These are phyloP conservation scores for Beta vulgaris DNA, from an alignment of 148 eudicot species.

Conservation along the genomic window DNA sequence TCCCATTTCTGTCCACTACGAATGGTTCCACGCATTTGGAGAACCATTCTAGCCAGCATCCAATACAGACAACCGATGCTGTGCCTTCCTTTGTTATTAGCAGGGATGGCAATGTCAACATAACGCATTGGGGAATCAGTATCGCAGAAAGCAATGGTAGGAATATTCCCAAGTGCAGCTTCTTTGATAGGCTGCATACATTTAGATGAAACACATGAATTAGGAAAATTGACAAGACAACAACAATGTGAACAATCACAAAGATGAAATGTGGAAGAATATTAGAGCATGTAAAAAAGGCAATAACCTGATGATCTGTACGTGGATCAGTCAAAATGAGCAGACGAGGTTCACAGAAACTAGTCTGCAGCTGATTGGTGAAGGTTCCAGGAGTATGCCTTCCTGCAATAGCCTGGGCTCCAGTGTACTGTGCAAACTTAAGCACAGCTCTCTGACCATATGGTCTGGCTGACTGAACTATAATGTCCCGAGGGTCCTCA, in stretches of 20 bases:
- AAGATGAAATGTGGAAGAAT: not conserved
- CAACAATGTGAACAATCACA: too few species aligned
- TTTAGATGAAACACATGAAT: not conserved
- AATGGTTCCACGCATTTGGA: constrained; percentile 63
- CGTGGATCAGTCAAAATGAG: constrained; percentile 67
- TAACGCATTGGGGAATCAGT: constrained; percentile 65
- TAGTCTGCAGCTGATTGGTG: constrained; percentile 69
- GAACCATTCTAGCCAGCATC: constrained; percentile 68
- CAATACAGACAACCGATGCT: constrained; percentile 71
- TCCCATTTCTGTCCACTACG: constrained; percentile 65
- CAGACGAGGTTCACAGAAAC: constrained; percentile 67
- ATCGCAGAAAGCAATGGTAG: constrained; percentile 71
- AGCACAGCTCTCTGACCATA: constrained; percentile 74
- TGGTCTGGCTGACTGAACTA: constrained; percentile 76
- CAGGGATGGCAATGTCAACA: constrained; percentile 68
- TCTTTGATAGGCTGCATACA: constrained; percentile 60
- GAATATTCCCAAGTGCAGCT: constrained; percentile 63
- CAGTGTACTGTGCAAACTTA: constrained; percentile 72
- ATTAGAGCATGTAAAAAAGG: not conserved
- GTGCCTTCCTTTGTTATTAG: constrained; percentile 73
- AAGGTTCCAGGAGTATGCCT: constrained; percentile 76
- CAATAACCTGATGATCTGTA: constrained; percentile 58
- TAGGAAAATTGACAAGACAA: not conserved
- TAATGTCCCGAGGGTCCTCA: constrained; percentile 66
- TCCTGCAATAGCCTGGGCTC: constrained; percentile 67